Evolutionary conservation across 768 basidiomycete species (phyloP).

Genomic region (Lactarius pseudohatsudake): DNA sequence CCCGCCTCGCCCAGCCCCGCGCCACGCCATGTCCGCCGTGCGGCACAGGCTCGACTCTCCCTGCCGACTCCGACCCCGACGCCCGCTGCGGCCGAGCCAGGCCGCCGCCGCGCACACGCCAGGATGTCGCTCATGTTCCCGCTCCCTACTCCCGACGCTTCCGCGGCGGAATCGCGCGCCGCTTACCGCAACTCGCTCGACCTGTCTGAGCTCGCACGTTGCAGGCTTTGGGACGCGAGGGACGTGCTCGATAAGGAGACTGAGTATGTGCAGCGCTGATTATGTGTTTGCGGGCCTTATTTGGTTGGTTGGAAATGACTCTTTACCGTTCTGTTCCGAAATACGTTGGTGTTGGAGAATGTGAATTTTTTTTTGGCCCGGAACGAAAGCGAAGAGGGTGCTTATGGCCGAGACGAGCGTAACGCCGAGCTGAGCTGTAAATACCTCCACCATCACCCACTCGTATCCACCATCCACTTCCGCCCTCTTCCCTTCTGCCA

Average conservation of each 20-base stretch:
- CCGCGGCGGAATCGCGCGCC: not conserved
- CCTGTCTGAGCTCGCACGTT: not conserved
- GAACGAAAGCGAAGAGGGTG: not conserved
- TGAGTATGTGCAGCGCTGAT: not conserved
- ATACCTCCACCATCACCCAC: not conserved
- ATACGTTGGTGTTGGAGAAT: not conserved
- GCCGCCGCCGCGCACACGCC: not conserved
- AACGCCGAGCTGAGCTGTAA: not conserved
- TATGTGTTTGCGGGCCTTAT: not conserved
- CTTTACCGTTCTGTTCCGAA: not conserved
- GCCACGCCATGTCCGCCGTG: slow-evolving; percentile 4
- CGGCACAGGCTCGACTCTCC: not conserved
- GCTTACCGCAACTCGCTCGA: not conserved
- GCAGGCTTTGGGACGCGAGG: not conserved
- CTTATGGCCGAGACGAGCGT: not conserved
- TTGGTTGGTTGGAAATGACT: not conserved
- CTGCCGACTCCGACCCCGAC: not conserved
- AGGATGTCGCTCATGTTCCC: slow-evolving; percentile 2
- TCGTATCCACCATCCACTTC: not conserved
- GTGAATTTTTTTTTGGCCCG: not conserved
- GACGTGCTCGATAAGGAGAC: slow-evolving; percentile 2
- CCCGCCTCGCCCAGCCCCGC: slow-evolving; percentile 7
- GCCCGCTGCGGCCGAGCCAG: not conserved
- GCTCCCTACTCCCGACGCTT: not conserved
- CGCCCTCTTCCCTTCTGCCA: slow-evolving; percentile 24